Evolutionary conservation across 306 rosid genomes (phyloP).

Genomic region (Lathyrus tuberosus): DNA sequence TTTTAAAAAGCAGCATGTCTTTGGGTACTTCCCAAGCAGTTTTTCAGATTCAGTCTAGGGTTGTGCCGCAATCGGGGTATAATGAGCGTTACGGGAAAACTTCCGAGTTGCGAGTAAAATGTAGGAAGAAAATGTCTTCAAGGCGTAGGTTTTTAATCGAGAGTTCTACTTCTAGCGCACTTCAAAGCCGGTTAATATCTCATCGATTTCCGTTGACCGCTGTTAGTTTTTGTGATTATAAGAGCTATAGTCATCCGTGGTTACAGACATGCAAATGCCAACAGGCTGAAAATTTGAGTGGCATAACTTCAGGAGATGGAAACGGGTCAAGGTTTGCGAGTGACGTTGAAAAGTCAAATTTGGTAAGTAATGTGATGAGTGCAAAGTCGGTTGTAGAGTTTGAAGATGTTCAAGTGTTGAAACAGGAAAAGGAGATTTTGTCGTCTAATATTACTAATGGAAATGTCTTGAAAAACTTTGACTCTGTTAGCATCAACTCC

Average conservation of each 20-base stretch:
- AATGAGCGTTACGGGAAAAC: constrained; percentile 34
- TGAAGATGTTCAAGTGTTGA: constrained; percentile 58
- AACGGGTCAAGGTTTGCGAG: constrained; percentile 56
- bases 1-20: constrained; percentile 35
- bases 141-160: constrained; percentile 38
- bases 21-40: constrained; percentile 57
- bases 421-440: constrained; percentile 54
- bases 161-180: constrained; percentile 49
- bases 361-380: constrained; percentile 41
- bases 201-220: constrained; percentile 41
- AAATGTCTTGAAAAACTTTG: constrained; percentile 44
- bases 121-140: constrained; percentile 45
- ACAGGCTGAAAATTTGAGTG: constrained; percentile 51
- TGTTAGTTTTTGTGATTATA: constrained; percentile 34
- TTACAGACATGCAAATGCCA: constrained; percentile 67
- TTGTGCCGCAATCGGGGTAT: constrained; percentile 46
- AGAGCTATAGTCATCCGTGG: constrained; percentile 25
- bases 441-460: constrained; percentile 55
- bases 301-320: constrained; percentile 48
- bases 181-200: constrained; percentile 28
- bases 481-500: constrained; percentile 43
- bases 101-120: constrained; percentile 43
- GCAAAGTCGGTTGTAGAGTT: constrained; percentile 47
- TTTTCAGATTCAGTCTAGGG: constrained; percentile 56
- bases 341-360: constrained; percentile 47